Evolutionary conservation across 768 basidiomycete species (phyloP).

Genomic region (Kwoniella europaea): DNA sequence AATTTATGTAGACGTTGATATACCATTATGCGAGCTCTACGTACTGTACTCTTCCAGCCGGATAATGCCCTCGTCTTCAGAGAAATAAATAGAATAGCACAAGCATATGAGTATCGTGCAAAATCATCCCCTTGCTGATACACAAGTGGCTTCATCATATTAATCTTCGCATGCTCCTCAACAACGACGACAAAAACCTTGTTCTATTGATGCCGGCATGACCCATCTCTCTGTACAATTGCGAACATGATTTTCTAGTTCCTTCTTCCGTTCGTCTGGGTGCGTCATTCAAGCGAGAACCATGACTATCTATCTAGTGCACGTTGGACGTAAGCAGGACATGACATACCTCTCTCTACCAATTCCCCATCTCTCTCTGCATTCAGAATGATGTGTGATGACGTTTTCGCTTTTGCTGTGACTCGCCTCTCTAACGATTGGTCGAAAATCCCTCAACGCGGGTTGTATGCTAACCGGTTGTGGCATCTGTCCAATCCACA

Average conservation of each 20-base stretch:
- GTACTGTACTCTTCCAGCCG: too few relatives aligned
- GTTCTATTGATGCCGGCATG: neutral
- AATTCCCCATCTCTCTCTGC: too few relatives aligned
- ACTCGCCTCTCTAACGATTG: neutral
- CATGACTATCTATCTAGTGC: neutral
- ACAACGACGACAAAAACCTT: neutral
- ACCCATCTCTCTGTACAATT: neutral
- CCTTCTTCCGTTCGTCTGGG: neutral
- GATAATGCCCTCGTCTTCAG: too few relatives aligned
- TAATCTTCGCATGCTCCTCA: too few relatives aligned
- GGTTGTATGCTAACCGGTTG: neutral
- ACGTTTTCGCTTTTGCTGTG: neutral
- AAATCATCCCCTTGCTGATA: too few relatives aligned
- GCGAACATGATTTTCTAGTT: neutral
- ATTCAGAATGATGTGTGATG: neutral
- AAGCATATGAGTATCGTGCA: too few relatives aligned
- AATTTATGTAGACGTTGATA: too few relatives aligned
- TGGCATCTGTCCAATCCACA: neutral
- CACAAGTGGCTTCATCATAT: too few relatives aligned
- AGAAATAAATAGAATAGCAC: too few relatives aligned
- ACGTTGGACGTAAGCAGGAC: too few relatives aligned
- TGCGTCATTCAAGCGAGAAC: neutral
- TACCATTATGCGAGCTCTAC: too few relatives aligned
- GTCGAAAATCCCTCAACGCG: conserved; percentile 12
- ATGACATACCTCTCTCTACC: too few relatives aligned